Evolutionary conservation across 495 filamentous ascomycete genomes (phyloP).

Genomic region (Penicillium malachiteum): DNA sequence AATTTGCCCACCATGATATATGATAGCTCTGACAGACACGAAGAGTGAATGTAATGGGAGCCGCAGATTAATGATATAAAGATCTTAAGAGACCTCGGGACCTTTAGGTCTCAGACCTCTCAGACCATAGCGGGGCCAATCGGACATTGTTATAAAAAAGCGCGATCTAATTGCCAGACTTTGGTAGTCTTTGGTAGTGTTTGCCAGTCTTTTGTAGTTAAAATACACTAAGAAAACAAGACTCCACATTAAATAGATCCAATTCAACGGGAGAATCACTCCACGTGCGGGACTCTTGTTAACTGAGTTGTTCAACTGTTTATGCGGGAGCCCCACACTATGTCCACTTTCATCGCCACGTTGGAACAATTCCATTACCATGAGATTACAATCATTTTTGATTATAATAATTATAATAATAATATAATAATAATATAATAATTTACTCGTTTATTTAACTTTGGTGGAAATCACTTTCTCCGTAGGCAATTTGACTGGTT

Average conservation of each 20-base stretch:
- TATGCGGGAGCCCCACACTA: slow-evolving; percentile 8
- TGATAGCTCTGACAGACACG: background rate
- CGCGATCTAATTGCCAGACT: background rate
- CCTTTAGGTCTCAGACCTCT: background rate
- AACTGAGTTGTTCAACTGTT: slow-evolving; percentile 8
- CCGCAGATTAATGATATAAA: slow-evolving; percentile 5
- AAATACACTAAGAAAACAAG: no score
- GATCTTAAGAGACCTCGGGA: no score
- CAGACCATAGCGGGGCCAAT: slow-evolving; percentile 13
- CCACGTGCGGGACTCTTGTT: slow-evolving; percentile 19
- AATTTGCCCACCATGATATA: slow-evolving; percentile 25
- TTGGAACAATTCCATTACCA: background rate
- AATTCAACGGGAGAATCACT: slow-evolving; percentile 4
- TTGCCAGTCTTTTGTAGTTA: no score
- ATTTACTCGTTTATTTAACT: slow-evolving; percentile 5
- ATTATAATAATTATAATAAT: no score
- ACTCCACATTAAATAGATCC: background rate
- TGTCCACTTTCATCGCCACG: slow-evolving; percentile 13
- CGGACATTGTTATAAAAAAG: slow-evolving; percentile 2
- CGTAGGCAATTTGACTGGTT: no score
- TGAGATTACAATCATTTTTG: no score
- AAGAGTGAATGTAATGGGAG: background rate
- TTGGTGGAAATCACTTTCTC: background rate
- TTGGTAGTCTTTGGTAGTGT: no score
- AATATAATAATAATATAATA: no score